A percentile compares a stretch with the other conserved stretches of the same genome.
These are phyloP conservation scores for Penicillium sp. DNA, from an alignment of 2,329 filamentous ascomycete species.

Conservation along the genomic window DNA sequence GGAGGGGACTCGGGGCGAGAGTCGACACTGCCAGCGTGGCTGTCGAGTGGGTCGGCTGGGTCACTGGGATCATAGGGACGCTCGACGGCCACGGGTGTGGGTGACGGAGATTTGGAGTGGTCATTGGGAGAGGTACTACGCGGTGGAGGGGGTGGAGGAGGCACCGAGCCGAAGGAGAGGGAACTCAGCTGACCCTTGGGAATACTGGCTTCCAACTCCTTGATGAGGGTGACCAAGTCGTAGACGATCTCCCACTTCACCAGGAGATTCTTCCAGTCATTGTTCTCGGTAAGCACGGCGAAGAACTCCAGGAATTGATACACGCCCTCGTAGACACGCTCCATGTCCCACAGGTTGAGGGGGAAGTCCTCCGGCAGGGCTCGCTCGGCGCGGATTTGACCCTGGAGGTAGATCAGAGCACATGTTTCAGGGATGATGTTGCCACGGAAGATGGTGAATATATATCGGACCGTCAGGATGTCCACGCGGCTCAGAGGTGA, in stretches of 20 bases:
- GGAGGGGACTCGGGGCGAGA: slow-evolving; percentile 53
- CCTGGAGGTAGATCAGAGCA: slow-evolving; percentile 91
- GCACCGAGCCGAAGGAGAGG: slow-evolving; percentile 35
- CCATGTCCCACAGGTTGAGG: slow-evolving; percentile 96
- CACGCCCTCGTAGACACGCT: slow-evolving; percentile 90
- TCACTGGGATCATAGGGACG: slow-evolving; percentile 63
- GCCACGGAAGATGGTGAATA: slow-evolving; percentile 89
- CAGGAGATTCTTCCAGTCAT: slow-evolving; percentile 79
- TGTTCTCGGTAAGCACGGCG: slow-evolving; percentile 82
- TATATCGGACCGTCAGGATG: slow-evolving; percentile 76
- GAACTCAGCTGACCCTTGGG: slow-evolving; percentile 72
- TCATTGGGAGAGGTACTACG: slow-evolving; percentile 36
- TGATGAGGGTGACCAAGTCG: slow-evolving; percentile 83
- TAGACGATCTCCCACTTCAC: slow-evolving; percentile 91
- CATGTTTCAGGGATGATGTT: slow-evolving; percentile 93
- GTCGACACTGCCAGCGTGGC: slow-evolving; percentile 42
- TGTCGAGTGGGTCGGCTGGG: slow-evolving; percentile 45
- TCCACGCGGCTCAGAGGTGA: slow-evolving; percentile 59
- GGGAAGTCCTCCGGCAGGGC: slow-evolving; percentile 85
- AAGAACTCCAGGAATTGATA: slow-evolving; percentile 95
- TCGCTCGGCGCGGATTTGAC: slow-evolving; percentile 77
- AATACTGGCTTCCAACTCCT: slow-evolving; percentile 84
- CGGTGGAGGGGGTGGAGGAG: slow-evolving; percentile 30
- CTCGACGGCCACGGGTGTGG: slow-evolving; percentile 59
- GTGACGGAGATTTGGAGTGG: slow-evolving; percentile 37